phyloP scores from a whole-genome alignment of 805 yeast species.

The Yamadazyma nakazawae region DNA sequence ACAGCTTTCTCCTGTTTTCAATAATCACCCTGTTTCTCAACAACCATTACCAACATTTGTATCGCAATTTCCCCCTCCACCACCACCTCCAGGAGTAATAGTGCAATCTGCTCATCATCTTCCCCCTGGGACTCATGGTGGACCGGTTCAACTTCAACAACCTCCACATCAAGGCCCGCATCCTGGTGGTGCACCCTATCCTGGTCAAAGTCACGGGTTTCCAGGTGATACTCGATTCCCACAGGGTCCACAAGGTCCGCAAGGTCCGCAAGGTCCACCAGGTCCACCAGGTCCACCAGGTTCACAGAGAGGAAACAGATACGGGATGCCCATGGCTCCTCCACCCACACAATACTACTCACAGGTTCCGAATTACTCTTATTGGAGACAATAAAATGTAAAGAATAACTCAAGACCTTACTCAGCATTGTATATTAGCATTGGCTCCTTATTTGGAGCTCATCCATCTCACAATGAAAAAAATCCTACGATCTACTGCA shows the following conservation, averaged over 20 bases:
- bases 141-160: slow-evolving; percentile 11
- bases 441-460: neutral
- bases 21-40: slow-evolving; percentile 15
- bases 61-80: slow-evolving; percentile 2
- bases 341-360: slow-evolving; percentile 11
- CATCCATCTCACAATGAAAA: neutral
- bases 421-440: slow-evolving; percentile 4
- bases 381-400: slow-evolving; percentile 5
- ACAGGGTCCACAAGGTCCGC: slow-evolving; percentile 21
- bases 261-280: slow-evolving; percentile 21
- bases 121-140: slow-evolving; percentile 19
- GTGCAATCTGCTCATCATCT: slow-evolving; percentile 11
- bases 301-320: slow-evolving; percentile 8
- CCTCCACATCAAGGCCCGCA: slow-evolving; percentile 8
- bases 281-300: too few relatives aligned
- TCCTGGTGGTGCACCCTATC: neutral
- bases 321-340: slow-evolving; percentile 8
- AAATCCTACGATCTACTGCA: neutral
- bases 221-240: slow-evolving; percentile 24
- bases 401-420: neutral
- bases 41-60: slow-evolving; percentile 15
- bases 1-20: slow-evolving; percentile 7
- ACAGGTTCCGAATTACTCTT: slow-evolving; percentile 5
- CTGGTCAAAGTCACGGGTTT: slow-evolving; percentile 9
- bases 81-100: slow-evolving; percentile 3